Base-by-base conservation (phyloP, 1,284 basidiomycete species). In the Sphaerobolus stellatus region DNA sequence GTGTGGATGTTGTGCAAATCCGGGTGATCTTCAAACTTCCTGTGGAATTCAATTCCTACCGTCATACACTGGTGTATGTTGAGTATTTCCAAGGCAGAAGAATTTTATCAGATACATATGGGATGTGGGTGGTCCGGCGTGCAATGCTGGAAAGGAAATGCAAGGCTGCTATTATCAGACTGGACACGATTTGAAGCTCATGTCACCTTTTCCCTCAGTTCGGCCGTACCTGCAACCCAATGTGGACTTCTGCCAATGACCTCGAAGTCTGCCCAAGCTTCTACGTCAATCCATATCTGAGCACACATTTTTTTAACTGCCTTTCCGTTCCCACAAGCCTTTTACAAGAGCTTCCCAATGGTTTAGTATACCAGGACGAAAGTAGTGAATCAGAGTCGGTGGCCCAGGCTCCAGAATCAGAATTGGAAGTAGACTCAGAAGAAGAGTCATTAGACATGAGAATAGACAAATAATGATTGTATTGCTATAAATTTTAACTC, bases 71-170 rank as follows among this genome's bases (percentile, higher is more conserved):
- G 2, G 63, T 61, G 14, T 66, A 62, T 38, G 56, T 66, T n/a
- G 59, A 67, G 45, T 66, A 61, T 62, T 69, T 64, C 54, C 58
- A 60, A 16, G 25, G 43, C 25, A 3, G 18, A 5, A 16, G 25
- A 20, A 24, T 45, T 24, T 5, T 45, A 18, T 20, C 43, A 13
- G 5, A 20, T 27, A 45, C n/a, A 18, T 20, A 3, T 27, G 18
- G 43, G 18, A 45, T 45, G 43, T 45, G 16, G 5, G 5, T 20
- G 5, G 43, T 45, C 14, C 43, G 43, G n/a, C 43, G 43, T 6
- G 43, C 43, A 3, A 20, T 20, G n/a, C n/a, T 27, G 16, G 16
- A 25, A 20, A 16, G 25, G n/a, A 16, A 27, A 16, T 24, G 43
- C 18, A 45, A 45, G 11, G 11, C 43, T 16, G 43, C 18, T 14